Evolutionary conservation across 129 eudicot species (phyloP), one percentile per base, ranked within the genome.

Genomic region (Centaurea solstitialis): DNA sequence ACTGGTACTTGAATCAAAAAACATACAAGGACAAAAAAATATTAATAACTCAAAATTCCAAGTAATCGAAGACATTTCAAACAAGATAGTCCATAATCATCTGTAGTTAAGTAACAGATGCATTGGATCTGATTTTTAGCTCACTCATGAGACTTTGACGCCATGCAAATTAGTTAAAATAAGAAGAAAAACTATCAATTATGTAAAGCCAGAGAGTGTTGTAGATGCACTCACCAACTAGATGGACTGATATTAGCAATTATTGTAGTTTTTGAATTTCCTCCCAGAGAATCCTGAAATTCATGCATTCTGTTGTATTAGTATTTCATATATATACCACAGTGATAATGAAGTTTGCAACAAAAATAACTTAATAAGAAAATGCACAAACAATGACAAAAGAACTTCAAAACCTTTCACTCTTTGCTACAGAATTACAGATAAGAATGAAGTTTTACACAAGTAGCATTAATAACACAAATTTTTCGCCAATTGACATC

Each of bases 211-310:
- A 13, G 41, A 84, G 47, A 67, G 21, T 50, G 62, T 81, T 73
- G 79, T 73, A 68, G 20, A 85, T 77, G 59, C 66, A 81, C 97
- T 79, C 6, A 96, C 99, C 98, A 83, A 82, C 59, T 91, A 83
- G 99, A 88, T 30, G 99, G 99, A 79, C 98, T 96, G 71, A 93
- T 88, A 81, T 96, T 96, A 79, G 99, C 98, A 87, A 96, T 93
- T 72, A 96, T 96, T 68, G 82, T 89, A 43, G 99, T 96, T 82
- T 96, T 96, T 75, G 99, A 90, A 91, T 96, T 96, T 74, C 99
- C 99, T 73, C 99, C 99, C 21, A 96, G 85, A 39, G 99, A 96
- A 86, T 96, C 99, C 99, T 96, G 94, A 76, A 83, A 85, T 38
- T 66, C 70, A 71, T 41, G 69, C 79, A 71, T 38, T 74, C 20